These are phyloP conservation scores for Fusarium sambucinum DNA, from an alignment of 2,329 filamentous ascomycete species.

Conservation along the genomic window DNA sequence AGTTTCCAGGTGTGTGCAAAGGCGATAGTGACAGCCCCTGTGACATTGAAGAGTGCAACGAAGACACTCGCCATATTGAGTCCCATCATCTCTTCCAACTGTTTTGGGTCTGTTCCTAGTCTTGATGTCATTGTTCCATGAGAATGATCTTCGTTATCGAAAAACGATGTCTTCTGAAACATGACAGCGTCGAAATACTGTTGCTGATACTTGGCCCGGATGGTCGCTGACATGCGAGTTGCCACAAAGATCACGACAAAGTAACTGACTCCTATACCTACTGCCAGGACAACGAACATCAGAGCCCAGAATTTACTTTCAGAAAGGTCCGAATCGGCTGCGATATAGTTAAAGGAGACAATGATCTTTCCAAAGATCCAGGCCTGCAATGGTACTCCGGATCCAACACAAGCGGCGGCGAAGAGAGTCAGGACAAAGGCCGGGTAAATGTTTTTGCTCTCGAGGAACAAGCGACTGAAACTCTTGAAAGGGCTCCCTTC, in stretches of 20 bases:
- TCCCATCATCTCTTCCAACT: slow-evolving; percentile 72
- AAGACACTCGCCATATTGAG: slow-evolving; percentile 72
- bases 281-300: slow-evolving; percentile 73
- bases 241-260: slow-evolving; percentile 56
- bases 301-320: slow-evolving; percentile 71
- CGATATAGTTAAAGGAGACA: slow-evolving; percentile 59
- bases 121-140: slow-evolving; percentile 70
- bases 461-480: slow-evolving; percentile 68
- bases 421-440: slow-evolving; percentile 64
- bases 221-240: slow-evolving; percentile 60
- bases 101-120: slow-evolving; percentile 67
- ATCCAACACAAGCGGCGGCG: slow-evolving; percentile 58
- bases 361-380: slow-evolving; percentile 68
- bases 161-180: slow-evolving; percentile 69
- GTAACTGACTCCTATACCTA: slow-evolving; percentile 65
- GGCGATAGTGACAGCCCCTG: slow-evolving; percentile 73
- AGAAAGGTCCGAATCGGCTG: slow-evolving; percentile 52
- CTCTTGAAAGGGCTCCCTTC: slow-evolving; percentile 62
- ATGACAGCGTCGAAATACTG: slow-evolving; percentile 73
- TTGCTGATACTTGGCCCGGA: slow-evolving; percentile 67
- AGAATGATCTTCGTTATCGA: slow-evolving; percentile 70
- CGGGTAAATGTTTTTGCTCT: slow-evolving; percentile 65
- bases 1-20: slow-evolving; percentile 84
- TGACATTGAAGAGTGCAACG: slow-evolving; percentile 73
- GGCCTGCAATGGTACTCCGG: slow-evolving; percentile 64